Evolutionary conservation across 495 filamentous ascomycete species (phyloP), one percentile per base, ranked within the genome.

Genomic region (Penicillium malachiteum): DNA sequence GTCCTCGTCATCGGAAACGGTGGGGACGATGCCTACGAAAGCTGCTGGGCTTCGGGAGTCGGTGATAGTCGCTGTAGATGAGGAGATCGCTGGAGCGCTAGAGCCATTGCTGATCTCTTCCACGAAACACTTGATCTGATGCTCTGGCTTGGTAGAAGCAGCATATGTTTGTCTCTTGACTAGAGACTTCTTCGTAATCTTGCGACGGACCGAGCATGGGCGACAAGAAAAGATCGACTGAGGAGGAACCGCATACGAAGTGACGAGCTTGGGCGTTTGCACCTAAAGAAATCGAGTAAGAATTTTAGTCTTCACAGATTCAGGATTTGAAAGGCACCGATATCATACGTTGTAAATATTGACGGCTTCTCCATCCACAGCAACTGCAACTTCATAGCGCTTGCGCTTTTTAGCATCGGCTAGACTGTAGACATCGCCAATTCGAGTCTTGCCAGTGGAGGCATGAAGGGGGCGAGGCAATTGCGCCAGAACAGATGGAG

Each of bases 331-430:
- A 48, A 5, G 14, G 16, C 34, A 57, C 49, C 21, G 14, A 14
- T n/a, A 6, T 39, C 80, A 56, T 72, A 98, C 93, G 80, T 96
- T 88, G 74, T 97, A 97, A 45, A 99, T 84, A 67, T 91, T 94
- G 12, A 97, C 80, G 12, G 89, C 87, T 65, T 96, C 91, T 52
- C 92, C 91, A 73, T 99, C 91, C 63, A 96, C 84, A 8, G 88
- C 89, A 8, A 94, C 84, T 11, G 82, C 88, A 50, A 97, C 71
- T 71, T 99, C 95, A 62, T 82, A 79, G 59, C 94, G 81, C 75
- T 96, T 97, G 64, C 89, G 82, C 76, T 92, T 96, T 75, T 82
- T 90, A 33, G 80, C 81, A 14, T 85, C 86, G 38, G 83, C 79
- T 48, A 89, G 68, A 64, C 88, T 84, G 64, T 82, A 85, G 32